These are phyloP conservation scores for Suhomyces anneliseae DNA, from an alignment of 1,139 yeast species.

Conservation along the genomic window DNA sequence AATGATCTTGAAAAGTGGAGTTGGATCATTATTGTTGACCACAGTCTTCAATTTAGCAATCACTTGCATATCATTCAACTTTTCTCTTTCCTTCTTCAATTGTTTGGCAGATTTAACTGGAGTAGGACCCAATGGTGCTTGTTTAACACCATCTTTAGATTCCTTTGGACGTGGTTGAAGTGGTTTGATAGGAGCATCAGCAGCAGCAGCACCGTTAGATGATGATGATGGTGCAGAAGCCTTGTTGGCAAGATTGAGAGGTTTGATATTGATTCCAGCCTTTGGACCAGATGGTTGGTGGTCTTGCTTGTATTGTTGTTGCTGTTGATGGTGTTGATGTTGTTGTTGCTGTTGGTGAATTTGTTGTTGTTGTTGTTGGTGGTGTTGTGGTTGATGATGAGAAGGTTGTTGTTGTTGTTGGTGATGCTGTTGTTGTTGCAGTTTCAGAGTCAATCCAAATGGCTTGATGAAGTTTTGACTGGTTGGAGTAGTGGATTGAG, in stretches of 20 bases:
- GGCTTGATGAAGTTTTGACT: slow-evolving; percentile 16
- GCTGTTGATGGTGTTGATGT: slow-evolving; percentile 1
- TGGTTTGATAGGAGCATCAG: slow-evolving; percentile 20
- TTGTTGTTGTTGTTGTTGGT: slow-evolving; percentile 4
- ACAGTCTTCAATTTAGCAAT: slow-evolving; percentile 82
- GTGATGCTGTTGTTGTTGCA: slow-evolving; percentile 9
- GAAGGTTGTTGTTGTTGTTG: slow-evolving; percentile 6
- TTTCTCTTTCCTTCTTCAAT: slow-evolving; percentile 62
- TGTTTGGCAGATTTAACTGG: slow-evolving; percentile 42
- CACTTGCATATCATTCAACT: slow-evolving; percentile 82
- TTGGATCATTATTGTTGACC: slow-evolving; percentile 81
- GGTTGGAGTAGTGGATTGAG: slow-evolving; percentile 10
- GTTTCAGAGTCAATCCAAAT: slow-evolving; percentile 13
- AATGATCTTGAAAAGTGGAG: slow-evolving; percentile 78
- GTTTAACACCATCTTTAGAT: slow-evolving; percentile 6
- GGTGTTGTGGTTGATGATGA: neutral
- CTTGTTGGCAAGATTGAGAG: slow-evolving; percentile 4
- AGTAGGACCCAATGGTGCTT: slow-evolving; percentile 15
- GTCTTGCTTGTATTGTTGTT: neutral
- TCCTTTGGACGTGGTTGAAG: slow-evolving; percentile 21
- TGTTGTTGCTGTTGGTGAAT: slow-evolving; percentile 8
- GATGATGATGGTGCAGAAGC: neutral
- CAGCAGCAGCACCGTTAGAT: no score
- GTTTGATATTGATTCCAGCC: slow-evolving; percentile 11
- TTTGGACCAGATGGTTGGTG: slow-evolving; percentile 7